Evolutionary conservation across 495 filamentous ascomycete species (phyloP).

Genomic region (Evernia prunastri): DNA sequence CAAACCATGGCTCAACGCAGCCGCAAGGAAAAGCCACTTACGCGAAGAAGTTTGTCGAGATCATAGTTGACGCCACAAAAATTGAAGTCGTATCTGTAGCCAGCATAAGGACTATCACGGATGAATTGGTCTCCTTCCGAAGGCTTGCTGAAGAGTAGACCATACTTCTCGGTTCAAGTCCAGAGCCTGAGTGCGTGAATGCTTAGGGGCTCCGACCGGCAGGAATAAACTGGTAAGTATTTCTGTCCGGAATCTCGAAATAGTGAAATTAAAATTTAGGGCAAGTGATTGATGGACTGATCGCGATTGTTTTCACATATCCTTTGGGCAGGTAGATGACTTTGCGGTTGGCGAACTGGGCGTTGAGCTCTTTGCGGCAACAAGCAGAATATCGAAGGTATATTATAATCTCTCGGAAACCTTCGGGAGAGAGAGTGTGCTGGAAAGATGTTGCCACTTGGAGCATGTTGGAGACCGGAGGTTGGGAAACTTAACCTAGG

Average conservation of each 20-base stretch:
- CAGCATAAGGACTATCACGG: too few relatives aligned
- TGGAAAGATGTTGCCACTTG: too few relatives aligned
- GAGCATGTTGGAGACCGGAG: too few relatives aligned
- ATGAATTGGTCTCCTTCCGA: background rate
- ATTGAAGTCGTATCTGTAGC: too few relatives aligned
- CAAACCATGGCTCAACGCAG: background rate
- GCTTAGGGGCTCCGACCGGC: background rate
- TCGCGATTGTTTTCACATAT: too few relatives aligned
- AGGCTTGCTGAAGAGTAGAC: background rate
- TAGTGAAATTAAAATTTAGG: too few relatives aligned
- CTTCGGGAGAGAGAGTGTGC: too few relatives aligned
- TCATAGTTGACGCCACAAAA: background rate
- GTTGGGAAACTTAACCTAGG: too few relatives aligned
- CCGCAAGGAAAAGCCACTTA: background rate
- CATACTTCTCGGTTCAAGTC: background rate
- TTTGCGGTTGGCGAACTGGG: background rate
- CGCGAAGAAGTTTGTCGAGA: background rate
- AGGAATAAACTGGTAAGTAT: background rate
- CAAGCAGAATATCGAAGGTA: too few relatives aligned
- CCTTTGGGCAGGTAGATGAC: too few relatives aligned
- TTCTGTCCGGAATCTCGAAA: background rate
- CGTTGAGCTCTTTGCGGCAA: background rate
- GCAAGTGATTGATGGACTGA: too few relatives aligned
- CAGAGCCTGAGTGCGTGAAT: background rate
- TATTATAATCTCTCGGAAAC: too few relatives aligned